Conservation (phyloP, 371 early-diverging fungal genomes). For the Mortierella sp. region DNA sequence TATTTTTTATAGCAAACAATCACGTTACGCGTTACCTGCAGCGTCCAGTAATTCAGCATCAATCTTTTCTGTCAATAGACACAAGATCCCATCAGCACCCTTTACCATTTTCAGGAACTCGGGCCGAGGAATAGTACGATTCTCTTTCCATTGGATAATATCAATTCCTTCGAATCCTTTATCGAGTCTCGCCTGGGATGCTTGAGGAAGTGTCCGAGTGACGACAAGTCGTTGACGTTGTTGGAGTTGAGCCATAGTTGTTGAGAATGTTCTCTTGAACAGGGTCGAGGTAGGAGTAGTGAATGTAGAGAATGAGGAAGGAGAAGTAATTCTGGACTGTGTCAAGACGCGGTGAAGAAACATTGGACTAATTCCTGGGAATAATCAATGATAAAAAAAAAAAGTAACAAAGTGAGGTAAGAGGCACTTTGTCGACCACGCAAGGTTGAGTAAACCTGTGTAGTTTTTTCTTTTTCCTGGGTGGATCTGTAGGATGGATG, state of each 20-base stretch:
- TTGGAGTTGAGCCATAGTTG: slow-evolving; percentile 26
- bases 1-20: neutral
- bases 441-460: no score
- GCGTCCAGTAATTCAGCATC: slow-evolving; percentile 76
- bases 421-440: no score
- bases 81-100: slow-evolving; percentile 74
- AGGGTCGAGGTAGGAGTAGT: slow-evolving; percentile 6
- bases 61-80: slow-evolving; percentile 79
- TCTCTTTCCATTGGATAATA: slow-evolving; percentile 48
- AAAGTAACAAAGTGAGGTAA: neutral
- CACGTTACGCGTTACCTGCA: slow-evolving; percentile 57
- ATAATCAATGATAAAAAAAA: neutral
- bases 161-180: slow-evolving; percentile 44
- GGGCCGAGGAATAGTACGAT: slow-evolving; percentile 39
- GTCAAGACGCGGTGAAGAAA: slow-evolving; percentile 17
- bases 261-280: slow-evolving; percentile 24
- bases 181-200: slow-evolving; percentile 38
- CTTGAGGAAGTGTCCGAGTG: slow-evolving; percentile 43
- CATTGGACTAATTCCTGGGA: neutral
- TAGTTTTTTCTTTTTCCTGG: no score
- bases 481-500: neutral
- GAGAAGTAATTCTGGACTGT: slow-evolving; percentile 9
- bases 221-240: slow-evolving; percentile 41
- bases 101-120: slow-evolving; percentile 44
- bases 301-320: slow-evolving; percentile 1